A percentile compares a stretch with the other conserved stretches of the same genome.
Conservation (phyloP, 73 alveolate species). For the Stentor coeruleus region DNA sequence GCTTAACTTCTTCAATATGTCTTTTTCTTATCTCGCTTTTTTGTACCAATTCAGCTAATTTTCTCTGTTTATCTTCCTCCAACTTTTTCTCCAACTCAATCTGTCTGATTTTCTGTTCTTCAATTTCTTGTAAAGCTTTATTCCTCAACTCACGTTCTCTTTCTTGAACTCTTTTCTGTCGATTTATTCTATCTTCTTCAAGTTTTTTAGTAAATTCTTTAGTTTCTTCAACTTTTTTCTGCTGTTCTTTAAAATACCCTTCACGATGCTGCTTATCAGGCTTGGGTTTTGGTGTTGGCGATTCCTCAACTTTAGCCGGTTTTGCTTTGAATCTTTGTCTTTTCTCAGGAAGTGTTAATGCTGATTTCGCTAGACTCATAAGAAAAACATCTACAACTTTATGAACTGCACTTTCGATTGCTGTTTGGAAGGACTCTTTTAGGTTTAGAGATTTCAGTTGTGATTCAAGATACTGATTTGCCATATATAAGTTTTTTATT, state of each 20-base stretch:
- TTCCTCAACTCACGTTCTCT: not conserved
- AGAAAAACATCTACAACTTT: not conserved
- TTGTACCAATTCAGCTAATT: not conserved
- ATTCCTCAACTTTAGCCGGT: not conserved
- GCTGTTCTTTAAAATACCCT: not conserved
- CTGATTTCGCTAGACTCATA: not conserved
- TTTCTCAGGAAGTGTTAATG: not conserved
- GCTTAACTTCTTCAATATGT: not conserved
- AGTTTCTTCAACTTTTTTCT: not conserved
- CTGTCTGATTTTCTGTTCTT: not conserved
- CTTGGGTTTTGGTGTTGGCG: constrained; percentile 14
- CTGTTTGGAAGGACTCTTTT: not conserved
- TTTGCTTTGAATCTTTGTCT: not conserved
- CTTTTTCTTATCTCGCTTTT: constrained; percentile 7
- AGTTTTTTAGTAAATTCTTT: constrained; percentile 19
- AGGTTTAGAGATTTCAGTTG: not conserved
- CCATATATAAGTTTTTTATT: not conserved
- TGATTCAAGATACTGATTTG: not conserved
- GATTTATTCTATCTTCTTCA: not conserved
- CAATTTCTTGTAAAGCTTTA: constrained; percentile 12
- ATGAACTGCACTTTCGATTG: not conserved
- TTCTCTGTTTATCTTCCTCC: not conserved
- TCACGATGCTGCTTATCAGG: not conserved
- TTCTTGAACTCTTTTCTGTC: not conserved
- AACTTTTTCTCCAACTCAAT: not conserved